Evolutionary conservation across 163 green algal genomes (phyloP).

Genomic region (Coccomyxa subellipsoidea): DNA sequence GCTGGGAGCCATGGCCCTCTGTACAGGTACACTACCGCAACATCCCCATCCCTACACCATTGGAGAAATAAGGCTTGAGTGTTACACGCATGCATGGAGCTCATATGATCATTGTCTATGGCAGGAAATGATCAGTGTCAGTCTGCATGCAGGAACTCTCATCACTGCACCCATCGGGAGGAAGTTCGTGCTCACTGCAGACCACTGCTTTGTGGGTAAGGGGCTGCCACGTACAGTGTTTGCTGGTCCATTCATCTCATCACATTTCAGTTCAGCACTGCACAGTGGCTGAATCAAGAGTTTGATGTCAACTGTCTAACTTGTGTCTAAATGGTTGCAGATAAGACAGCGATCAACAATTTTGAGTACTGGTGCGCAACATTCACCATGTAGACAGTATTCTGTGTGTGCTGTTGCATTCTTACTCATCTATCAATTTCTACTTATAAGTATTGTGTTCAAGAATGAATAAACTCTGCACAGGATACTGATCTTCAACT

Average conservation of each 20-base stretch:
- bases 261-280: not conserved
- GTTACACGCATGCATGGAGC: not conserved
- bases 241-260: not conserved
- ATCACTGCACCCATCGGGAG: not conserved
- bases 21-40: not conserved
- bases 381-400: not conserved
- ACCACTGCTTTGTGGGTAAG: slow-evolving; percentile 8
- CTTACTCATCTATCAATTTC: not conserved
- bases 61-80: not conserved
- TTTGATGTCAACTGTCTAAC: too few relatives aligned
- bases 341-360: slow-evolving; percentile 4
- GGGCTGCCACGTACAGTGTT: not conserved
- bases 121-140: not conserved
- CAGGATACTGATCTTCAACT: slow-evolving; percentile 8
- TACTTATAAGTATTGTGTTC: not conserved
- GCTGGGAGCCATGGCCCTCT: slow-evolving; percentile 3
- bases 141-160: not conserved
- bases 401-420: not conserved
- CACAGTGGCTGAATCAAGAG: not conserved
- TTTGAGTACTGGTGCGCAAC: not conserved
- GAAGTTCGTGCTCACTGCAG: not conserved
- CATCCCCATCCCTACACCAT: not conserved
- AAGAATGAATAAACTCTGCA: not conserved
- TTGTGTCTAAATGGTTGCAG: not conserved
- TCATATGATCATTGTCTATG: not conserved